These are phyloP conservation scores for Celoporthe dispersa DNA, from an alignment of 2,329 filamentous ascomycete genomes.

Conservation along the genomic window DNA sequence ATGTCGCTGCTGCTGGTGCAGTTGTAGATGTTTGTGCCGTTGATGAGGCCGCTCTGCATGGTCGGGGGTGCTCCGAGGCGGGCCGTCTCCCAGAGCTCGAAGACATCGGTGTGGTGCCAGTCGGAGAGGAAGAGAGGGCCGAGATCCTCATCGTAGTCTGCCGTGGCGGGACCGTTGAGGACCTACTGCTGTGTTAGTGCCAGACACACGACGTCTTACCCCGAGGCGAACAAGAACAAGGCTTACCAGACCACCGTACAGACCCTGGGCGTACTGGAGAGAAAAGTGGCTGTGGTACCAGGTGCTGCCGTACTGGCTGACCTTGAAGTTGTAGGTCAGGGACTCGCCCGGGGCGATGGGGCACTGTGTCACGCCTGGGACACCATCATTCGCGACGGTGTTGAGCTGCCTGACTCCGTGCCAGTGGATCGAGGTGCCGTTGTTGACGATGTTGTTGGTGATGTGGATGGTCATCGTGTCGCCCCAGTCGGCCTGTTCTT, in stretches of 20 bases:
- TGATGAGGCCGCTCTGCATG: slow-evolving; percentile 34
- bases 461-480: slow-evolving; percentile 59
- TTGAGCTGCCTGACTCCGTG: slow-evolving; percentile 52
- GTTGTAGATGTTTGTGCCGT: slow-evolving; percentile 31
- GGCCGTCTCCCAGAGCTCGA: slow-evolving; percentile 31
- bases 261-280: slow-evolving; percentile 46
- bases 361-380: slow-evolving; percentile 46
- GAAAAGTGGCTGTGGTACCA: slow-evolving; percentile 45
- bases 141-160: slow-evolving; percentile 54
- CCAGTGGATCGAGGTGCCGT: slow-evolving; percentile 51
- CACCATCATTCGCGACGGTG: slow-evolving; percentile 49
- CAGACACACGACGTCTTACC: background rate
- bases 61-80: slow-evolving; percentile 25
- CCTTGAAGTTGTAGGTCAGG: slow-evolving; percentile 41
- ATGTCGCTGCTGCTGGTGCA: slow-evolving; percentile 18
- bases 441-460: slow-evolving; percentile 58
- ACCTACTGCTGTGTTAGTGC: slow-evolving; percentile 38
- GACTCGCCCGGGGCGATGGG: slow-evolving; percentile 43
- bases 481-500: slow-evolving; percentile 46
- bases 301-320: slow-evolving; percentile 42
- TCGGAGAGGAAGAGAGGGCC: slow-evolving; percentile 54
- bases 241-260: slow-evolving; percentile 42
- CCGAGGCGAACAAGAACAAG: background rate
- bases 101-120: slow-evolving; percentile 47
- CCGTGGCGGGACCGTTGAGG: slow-evolving; percentile 49